Percentiles rank a stretch among this genome's conserved stretches.
phyloP scores from a whole-genome alignment of 1,139 yeast genomes.

The Taphrina pruni region DNA sequence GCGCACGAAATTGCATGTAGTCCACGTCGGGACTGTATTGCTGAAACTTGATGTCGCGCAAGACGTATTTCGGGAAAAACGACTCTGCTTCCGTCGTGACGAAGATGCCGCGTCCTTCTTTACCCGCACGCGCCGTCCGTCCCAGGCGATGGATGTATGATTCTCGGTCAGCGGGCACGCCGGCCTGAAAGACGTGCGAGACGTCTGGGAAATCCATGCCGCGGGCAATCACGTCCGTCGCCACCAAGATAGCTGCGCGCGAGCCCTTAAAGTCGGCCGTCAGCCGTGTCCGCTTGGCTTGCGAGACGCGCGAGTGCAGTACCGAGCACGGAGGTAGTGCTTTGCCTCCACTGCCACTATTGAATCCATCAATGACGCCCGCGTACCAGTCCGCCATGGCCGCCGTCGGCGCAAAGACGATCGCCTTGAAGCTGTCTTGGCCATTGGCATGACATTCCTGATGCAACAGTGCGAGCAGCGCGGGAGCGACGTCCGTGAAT shows the following conservation, averaged over 20 bases:
- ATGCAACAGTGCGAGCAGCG: conserved; percentile 90
- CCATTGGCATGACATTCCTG: conserved; percentile 53
- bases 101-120: conserved; percentile 92
- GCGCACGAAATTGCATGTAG: not conserved
- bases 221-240: conserved; percentile 98
- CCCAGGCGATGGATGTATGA: conserved; percentile 98
- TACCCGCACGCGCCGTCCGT: conserved; percentile 92
- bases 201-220: conserved; percentile 97
- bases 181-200: conserved; percentile 96
- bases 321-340: conserved; percentile 72
- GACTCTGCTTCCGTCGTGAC: conserved; percentile 91
- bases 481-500: conserved; percentile 84
- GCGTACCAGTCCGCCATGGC: conserved; percentile 96
- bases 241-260: conserved; percentile 84
- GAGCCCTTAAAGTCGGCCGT: conserved; percentile 98
- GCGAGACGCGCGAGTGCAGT: conserved; percentile 96
- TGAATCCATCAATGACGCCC: conserved; percentile 90
- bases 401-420: conserved; percentile 94
- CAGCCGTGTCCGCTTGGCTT: conserved; percentile 95
- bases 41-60: conserved; percentile 31
- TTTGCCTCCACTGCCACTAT: conserved; percentile 51
- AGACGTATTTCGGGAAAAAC: conserved; percentile 89
- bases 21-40: conserved; percentile 16
- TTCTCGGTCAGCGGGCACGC: conserved; percentile 99
- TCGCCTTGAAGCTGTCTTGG: conserved; percentile 80